A percentile compares a stretch with the other conserved stretches of the same genome.
phyloP scores from a whole-genome alignment of 352 stramenopile species.

The Blastocystis hominis region DNA sequence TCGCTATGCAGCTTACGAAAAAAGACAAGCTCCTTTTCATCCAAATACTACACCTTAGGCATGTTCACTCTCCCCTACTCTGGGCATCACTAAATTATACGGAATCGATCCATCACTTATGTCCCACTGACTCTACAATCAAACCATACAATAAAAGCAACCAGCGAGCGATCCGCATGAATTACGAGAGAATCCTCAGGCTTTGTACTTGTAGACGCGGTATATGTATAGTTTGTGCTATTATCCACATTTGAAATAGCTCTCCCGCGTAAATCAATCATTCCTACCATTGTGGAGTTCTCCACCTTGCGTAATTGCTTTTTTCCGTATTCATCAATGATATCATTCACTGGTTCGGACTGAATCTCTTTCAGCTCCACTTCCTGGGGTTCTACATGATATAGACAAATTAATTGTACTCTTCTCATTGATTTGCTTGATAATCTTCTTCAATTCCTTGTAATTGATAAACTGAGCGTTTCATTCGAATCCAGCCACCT shows the following conservation, averaged over 20 bases:
- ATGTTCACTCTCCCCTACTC: not conserved
- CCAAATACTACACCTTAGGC: not conserved
- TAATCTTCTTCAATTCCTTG: constrained; percentile 52
- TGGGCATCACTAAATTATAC: constrained; percentile 20
- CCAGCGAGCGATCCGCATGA: not conserved
- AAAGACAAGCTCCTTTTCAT: constrained; percentile 26
- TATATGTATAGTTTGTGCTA: not conserved
- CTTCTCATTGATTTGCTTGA: not conserved
- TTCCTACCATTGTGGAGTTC: not conserved
- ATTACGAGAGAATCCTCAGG: constrained; percentile 5
- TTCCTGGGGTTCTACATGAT: not conserved
- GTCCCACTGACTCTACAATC: constrained; percentile 44
- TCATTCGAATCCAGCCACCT: not conserved
- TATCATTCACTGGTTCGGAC: not conserved
- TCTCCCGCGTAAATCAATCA: constrained; percentile 19
- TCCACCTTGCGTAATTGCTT: not conserved
- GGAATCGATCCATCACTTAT: not conserved
- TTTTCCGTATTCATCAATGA: not conserved
- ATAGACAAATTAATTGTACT: not conserved
- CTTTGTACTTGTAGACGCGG: not conserved
- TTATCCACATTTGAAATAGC: not conserved
- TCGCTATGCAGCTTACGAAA: constrained; percentile 43
- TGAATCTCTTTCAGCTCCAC: not conserved
- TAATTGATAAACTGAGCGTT: constrained; percentile 34
- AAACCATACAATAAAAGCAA: not conserved